Evolutionary conservation across 2,329 filamentous ascomycete genomes (phyloP).

Genomic region (Xylariaceae sp.): DNA sequence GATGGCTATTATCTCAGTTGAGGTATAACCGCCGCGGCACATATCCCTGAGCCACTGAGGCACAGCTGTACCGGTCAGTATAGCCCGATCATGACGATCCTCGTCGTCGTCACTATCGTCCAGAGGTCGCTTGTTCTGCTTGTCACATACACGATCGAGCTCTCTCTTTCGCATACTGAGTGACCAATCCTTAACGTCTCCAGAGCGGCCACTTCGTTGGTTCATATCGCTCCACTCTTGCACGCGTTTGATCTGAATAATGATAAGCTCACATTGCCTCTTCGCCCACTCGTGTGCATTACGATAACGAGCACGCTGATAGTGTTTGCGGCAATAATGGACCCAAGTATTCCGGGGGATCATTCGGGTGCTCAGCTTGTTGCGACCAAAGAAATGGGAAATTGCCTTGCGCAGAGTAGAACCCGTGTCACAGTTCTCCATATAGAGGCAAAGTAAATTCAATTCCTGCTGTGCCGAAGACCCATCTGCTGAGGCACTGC

Average conservation of each 20-base stretch:
- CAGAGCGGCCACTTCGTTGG: constrained; percentile 31
- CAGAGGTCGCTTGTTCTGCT: constrained; percentile 29
- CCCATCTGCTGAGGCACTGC: not conserved
- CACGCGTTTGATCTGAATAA: constrained; percentile 58
- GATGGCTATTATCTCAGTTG: constrained; percentile 45
- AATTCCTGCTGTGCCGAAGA: not conserved
- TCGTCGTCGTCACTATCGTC: constrained; percentile 33
- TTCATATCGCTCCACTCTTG: constrained; percentile 59
- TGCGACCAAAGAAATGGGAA: constrained; percentile 77
- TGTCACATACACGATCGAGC: constrained; percentile 50
- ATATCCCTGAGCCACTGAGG: constrained; percentile 47
- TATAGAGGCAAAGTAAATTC: constrained; percentile 49
- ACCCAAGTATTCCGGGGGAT: constrained; percentile 71
- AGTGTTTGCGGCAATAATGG: constrained; percentile 76
- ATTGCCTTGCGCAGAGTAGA: constrained; percentile 69
- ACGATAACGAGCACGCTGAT: constrained; percentile 72
- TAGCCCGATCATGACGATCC: constrained; percentile 34
- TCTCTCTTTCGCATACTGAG: constrained; percentile 63
- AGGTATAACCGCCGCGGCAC: constrained; percentile 45
- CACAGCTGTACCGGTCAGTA: constrained; percentile 38
- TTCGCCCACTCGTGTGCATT: constrained; percentile 57
- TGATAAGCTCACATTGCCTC: constrained; percentile 61
- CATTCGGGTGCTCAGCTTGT: constrained; percentile 70
- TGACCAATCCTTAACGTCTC: constrained; percentile 56
- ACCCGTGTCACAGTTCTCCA: constrained; percentile 54